Percentiles rank a stretch among this genome's conserved stretches.
Conservation (phyloP, 2,329 filamentous ascomycete genomes). For the Cryphonectria japonica region DNA sequence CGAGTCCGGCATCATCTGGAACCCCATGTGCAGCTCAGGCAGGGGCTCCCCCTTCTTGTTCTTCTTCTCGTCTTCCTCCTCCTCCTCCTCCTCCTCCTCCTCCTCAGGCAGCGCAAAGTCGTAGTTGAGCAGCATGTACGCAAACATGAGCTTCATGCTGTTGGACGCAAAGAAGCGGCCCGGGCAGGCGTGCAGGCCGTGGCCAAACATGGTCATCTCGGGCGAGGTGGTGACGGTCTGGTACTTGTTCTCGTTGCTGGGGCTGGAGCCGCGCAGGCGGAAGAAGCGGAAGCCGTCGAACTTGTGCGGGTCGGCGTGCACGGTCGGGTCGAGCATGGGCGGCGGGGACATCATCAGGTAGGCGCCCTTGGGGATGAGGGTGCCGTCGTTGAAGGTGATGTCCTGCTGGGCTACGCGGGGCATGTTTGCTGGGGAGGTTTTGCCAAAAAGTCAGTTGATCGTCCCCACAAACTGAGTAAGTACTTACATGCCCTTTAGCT, state of each 20-base stretch:
- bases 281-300: slow-evolving; percentile 50
- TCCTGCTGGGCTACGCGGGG: slow-evolving; percentile 7
- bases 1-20: neutral
- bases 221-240: slow-evolving; percentile 31
- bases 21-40: neutral
- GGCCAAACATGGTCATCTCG: slow-evolving; percentile 40
- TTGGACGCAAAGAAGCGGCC: slow-evolving; percentile 45
- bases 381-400: slow-evolving; percentile 15
- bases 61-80: too few relatives aligned
- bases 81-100: slow-evolving; percentile 34
- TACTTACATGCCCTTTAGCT: too few relatives aligned
- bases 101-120: slow-evolving; percentile 31
- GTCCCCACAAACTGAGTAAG: neutral
- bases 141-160: slow-evolving; percentile 43
- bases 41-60: slow-evolving; percentile 34
- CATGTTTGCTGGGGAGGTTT: slow-evolving; percentile 14
- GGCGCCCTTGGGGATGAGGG: slow-evolving; percentile 9
- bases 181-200: slow-evolving; percentile 46
- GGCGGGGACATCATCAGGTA: slow-evolving; percentile 4
- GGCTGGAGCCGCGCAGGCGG: slow-evolving; percentile 38
- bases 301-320: slow-evolving; percentile 40
- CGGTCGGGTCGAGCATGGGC: slow-evolving; percentile 34
- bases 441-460: neutral
- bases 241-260: slow-evolving; percentile 27
- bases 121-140: slow-evolving; percentile 36